These are phyloP conservation scores for Kurtzmaniella quercitrusa DNA, from an alignment of 1,139 yeast genomes.

Conservation along the genomic window DNA sequence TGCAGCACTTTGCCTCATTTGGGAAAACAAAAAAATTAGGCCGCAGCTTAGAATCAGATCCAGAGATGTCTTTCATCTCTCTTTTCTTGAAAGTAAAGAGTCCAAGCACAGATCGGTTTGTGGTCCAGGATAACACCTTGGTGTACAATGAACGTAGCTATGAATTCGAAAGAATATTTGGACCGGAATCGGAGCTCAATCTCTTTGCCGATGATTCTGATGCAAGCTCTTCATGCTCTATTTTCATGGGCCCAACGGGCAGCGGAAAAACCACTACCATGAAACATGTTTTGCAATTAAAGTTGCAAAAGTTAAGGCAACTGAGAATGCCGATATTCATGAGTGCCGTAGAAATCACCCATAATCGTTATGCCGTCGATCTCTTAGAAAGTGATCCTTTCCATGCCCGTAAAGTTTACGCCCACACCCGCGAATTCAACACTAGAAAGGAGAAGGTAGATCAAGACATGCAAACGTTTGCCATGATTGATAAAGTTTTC, in stretches of 20 bases:
- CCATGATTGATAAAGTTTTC: constrained; percentile 15
- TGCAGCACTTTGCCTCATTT: not conserved
- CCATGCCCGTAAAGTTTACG: constrained; percentile 2
- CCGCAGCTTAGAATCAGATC: not conserved
- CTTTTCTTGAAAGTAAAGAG: constrained; percentile 23
- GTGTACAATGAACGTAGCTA: constrained; percentile 18
- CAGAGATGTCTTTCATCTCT: constrained; percentile 14
- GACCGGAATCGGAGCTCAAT: constrained; percentile 9
- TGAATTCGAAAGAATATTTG: constrained; percentile 18
- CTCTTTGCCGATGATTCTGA: constrained; percentile 8
- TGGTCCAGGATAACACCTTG: constrained; percentile 14
- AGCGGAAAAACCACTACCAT: constrained; percentile 32
- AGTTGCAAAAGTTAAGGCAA: constrained; percentile 5
- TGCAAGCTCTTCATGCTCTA: constrained; percentile 13
- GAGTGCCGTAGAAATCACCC: constrained; percentile 29
- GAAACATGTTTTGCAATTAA: constrained; percentile 12
- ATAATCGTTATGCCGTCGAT: constrained; percentile 24
- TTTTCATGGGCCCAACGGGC: constrained; percentile 32
- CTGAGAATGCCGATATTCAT: constrained; percentile 11
- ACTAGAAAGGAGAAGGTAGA: constrained; percentile 5
- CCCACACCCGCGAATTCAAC: constrained; percentile 3
- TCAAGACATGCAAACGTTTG: constrained; percentile 1
- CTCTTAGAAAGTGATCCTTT: constrained; percentile 15
- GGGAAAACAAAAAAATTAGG: not conserved
- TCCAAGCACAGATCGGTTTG: constrained; percentile 5